A percentile compares a stretch with the other conserved stretches of the same genome.
Evolutionary conservation across 2,329 filamentous ascomycete genomes (phyloP).

Genomic region (Davidsoniella australis): DNA sequence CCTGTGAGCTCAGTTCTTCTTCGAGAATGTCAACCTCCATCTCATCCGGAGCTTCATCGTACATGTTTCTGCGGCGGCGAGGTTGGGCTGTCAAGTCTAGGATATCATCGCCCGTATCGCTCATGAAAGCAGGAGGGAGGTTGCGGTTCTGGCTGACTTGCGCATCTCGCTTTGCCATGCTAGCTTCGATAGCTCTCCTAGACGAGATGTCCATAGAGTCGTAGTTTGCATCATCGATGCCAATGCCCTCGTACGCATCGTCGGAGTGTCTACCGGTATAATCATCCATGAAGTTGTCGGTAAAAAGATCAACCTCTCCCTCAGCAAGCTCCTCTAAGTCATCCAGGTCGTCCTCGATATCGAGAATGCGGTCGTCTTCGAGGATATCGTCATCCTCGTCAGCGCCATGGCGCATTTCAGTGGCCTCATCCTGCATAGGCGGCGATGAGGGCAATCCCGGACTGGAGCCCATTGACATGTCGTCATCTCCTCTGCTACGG

Average conservation of each 20-base stretch:
- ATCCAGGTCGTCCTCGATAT: slow-evolving; percentile 43
- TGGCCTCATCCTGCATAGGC: slow-evolving; percentile 34
- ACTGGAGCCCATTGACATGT: slow-evolving; percentile 35
- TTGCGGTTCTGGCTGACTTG: slow-evolving; percentile 50
- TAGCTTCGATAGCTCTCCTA: slow-evolving; percentile 53
- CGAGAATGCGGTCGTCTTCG: slow-evolving; percentile 45
- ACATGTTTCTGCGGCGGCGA: slow-evolving; percentile 68
- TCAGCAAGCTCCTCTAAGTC: slow-evolving; percentile 70
- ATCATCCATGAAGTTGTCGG: slow-evolving; percentile 54
- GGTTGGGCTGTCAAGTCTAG: slow-evolving; percentile 75
- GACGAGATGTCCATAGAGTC: slow-evolving; percentile 49
- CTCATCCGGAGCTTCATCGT: slow-evolving; percentile 88
- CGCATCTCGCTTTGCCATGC: slow-evolving; percentile 56
- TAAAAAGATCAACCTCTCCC: slow-evolving; percentile 65
- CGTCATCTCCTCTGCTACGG: slow-evolving; percentile 34
- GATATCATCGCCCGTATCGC: slow-evolving; percentile 72
- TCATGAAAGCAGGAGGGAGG: slow-evolving; percentile 58
- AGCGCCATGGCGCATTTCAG: slow-evolving; percentile 44
- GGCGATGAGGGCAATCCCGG: slow-evolving; percentile 52
- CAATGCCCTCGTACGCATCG: slow-evolving; percentile 52
- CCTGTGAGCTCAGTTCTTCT: slow-evolving; percentile 83
- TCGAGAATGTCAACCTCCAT: slow-evolving; percentile 92
- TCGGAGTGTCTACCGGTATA: slow-evolving; percentile 42
- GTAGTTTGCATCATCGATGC: slow-evolving; percentile 59
- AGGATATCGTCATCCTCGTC: slow-evolving; percentile 55